A percentile compares a stretch with the other conserved stretches of the same genome.
phyloP scores from a whole-genome alignment of 768 basidiomycete genomes.

The Trametes gibbosa region DNA sequence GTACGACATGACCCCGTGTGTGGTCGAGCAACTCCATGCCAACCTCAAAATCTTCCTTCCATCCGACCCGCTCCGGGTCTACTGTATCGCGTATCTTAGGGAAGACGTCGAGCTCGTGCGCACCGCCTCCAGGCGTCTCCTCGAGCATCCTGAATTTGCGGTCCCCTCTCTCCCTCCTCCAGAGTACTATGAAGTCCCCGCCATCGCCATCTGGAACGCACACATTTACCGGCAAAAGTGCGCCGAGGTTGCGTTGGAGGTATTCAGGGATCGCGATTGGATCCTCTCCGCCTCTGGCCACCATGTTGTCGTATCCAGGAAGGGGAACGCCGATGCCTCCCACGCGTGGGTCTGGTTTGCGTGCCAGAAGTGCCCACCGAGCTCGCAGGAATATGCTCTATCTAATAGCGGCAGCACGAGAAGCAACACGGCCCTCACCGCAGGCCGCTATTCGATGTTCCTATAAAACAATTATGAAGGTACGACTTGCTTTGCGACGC shows the following conservation, averaged over 20 bases:
- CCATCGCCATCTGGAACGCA: not conserved
- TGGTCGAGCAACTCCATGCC: not conserved
- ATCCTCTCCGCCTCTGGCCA: not conserved
- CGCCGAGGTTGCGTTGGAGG: not conserved
- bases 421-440: too few relatives aligned
- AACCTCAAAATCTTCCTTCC: not conserved
- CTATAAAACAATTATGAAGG: too few relatives aligned
- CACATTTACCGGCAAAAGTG: not conserved
- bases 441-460: too few relatives aligned
- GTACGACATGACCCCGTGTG: slow-evolving; percentile 21
- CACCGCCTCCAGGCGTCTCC: not conserved
- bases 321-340: not conserved
- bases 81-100: slow-evolving; percentile 11
- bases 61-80: slow-evolving; percentile 11
- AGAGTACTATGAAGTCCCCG: not conserved
- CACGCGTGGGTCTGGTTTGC: not conserved
- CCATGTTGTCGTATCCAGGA: not conserved
- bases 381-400: not conserved
- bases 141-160: not conserved
- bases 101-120: not conserved
- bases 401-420: not conserved
- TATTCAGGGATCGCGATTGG: not conserved
- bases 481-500: too few relatives aligned
- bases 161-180: not conserved
- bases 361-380: not conserved